Conservation (phyloP, 2,329 filamentous ascomycete genomes). For the Aspergillus japonicus region DNA sequence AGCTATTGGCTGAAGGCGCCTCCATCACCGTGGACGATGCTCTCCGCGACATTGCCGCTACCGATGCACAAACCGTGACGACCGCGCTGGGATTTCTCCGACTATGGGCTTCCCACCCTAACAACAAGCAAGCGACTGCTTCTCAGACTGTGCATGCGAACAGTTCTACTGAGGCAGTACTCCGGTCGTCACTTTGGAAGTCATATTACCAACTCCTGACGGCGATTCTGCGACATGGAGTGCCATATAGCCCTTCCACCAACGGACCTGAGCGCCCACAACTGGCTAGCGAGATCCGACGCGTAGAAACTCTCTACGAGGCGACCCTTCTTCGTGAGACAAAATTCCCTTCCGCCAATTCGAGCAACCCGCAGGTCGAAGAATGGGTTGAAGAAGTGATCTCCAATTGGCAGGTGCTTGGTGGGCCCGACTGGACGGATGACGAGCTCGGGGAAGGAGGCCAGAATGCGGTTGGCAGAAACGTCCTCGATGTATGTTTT, state of each 20-base stretch:
- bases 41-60: slow-evolving; percentile 18
- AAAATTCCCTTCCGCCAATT: slow-evolving; percentile 78
- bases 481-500: slow-evolving; percentile 65
- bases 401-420: slow-evolving; percentile 80
- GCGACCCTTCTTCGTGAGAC: slow-evolving; percentile 73
- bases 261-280: slow-evolving; percentile 54
- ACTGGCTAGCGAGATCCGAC: slow-evolving; percentile 74
- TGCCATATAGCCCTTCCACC: slow-evolving; percentile 37
- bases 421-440: slow-evolving; percentile 76
- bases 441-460: slow-evolving; percentile 79
- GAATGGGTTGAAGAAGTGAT: slow-evolving; percentile 76
- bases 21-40: slow-evolving; percentile 62
- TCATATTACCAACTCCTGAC: slow-evolving; percentile 82
- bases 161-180: slow-evolving; percentile 21
- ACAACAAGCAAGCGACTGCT: slow-evolving; percentile 27
- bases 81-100: slow-evolving; percentile 51
- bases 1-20: slow-evolving; percentile 72
- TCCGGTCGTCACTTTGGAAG: slow-evolving; percentile 66
- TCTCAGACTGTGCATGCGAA: slow-evolving; percentile 16
- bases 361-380: slow-evolving; percentile 77
- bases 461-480: slow-evolving; percentile 69
- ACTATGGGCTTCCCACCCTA: slow-evolving; percentile 42
- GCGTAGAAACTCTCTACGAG: slow-evolving; percentile 77
- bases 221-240: slow-evolving; percentile 62
- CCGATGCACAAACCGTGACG: slow-evolving; percentile 29